phyloP scores from a whole-genome alignment of 2,329 filamentous ascomycete genomes.

The Ophiosphaerella herpotricha region DNA sequence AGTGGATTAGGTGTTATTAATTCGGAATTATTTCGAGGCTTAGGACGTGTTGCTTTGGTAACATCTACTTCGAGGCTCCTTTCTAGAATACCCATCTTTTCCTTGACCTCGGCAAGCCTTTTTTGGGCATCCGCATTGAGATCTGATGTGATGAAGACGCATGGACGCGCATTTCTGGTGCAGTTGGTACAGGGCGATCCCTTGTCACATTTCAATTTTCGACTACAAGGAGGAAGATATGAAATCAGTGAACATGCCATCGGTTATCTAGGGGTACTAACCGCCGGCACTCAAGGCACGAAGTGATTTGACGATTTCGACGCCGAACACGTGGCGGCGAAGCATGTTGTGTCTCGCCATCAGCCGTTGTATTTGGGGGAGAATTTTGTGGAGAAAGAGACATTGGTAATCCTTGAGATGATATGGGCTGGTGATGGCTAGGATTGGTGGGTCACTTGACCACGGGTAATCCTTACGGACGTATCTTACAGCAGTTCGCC shows the following conservation, averaged over 20 bases:
- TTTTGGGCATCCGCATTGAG: constrained; percentile 72
- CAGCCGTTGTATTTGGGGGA: constrained; percentile 6
- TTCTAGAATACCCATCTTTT: constrained; percentile 75
- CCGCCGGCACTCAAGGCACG: constrained; percentile 57
- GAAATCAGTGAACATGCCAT: neutral
- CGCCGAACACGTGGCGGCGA: constrained; percentile 39
- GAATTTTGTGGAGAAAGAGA: neutral
- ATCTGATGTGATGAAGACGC: constrained; percentile 67
- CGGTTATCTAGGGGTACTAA: neutral
- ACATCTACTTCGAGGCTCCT: constrained; percentile 71
- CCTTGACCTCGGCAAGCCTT: constrained; percentile 76
- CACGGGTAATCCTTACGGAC: neutral
- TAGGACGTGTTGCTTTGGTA: constrained; percentile 50
- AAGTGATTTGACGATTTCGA: constrained; percentile 46
- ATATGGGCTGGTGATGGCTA: neutral
- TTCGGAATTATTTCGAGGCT: neutral
- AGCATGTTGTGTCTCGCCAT: constrained; percentile 22
- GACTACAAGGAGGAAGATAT: constrained; percentile 21
- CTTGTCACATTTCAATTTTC: constrained; percentile 81
- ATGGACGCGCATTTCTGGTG: constrained; percentile 56
- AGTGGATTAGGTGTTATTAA: constrained; percentile 12
- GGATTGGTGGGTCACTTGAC: neutral
- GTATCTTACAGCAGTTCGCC: neutral
- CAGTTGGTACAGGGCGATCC: constrained; percentile 72
- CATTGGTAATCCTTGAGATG: too few relatives aligned